phyloP scores from a whole-genome alignment of 352 stramenopile species.

The Phytophthora aleatoria region DNA sequence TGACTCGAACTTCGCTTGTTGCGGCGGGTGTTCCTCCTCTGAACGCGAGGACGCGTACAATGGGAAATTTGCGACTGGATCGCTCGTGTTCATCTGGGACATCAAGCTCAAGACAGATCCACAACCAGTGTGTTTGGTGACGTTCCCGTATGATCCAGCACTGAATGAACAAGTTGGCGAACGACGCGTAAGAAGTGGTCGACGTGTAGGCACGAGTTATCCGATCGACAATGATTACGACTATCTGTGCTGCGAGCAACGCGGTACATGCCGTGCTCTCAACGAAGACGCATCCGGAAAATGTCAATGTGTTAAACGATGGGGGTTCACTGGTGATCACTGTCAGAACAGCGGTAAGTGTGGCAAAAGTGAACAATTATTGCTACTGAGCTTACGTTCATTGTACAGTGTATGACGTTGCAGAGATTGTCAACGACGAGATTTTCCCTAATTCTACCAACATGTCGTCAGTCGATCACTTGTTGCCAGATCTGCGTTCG shows the following conservation, averaged over 20 bases:
- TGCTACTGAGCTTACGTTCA: neutral
- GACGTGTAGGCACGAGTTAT: constrained; percentile 63
- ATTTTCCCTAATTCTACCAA: constrained; percentile 47
- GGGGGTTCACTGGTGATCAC: constrained; percentile 70
- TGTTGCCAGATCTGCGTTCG: constrained; percentile 57
- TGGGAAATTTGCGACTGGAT: constrained; percentile 50
- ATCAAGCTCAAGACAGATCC: constrained; percentile 62
- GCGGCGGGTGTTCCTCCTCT: constrained; percentile 67
- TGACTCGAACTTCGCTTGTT: constrained; percentile 69
- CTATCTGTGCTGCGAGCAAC: constrained; percentile 68
- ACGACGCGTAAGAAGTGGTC: constrained; percentile 62
- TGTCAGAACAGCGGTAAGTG: constrained; percentile 63
- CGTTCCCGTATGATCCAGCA: constrained; percentile 68
- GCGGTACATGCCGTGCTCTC: constrained; percentile 43
- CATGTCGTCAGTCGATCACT: constrained; percentile 30
- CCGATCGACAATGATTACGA: constrained; percentile 80
- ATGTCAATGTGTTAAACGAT: constrained; percentile 68
- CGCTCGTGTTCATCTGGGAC: constrained; percentile 75
- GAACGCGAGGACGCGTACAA: constrained; percentile 55
- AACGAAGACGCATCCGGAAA: constrained; percentile 69
- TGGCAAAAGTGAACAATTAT: neutral
- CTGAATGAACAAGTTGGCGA: constrained; percentile 64
- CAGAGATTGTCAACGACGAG: constrained; percentile 44
- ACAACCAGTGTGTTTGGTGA: constrained; percentile 41
- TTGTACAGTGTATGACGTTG: constrained; percentile 64